These are phyloP conservation scores for Pyrus betulifolia DNA, from an alignment of 306 rosid genomes.

Conservation along the genomic window DNA sequence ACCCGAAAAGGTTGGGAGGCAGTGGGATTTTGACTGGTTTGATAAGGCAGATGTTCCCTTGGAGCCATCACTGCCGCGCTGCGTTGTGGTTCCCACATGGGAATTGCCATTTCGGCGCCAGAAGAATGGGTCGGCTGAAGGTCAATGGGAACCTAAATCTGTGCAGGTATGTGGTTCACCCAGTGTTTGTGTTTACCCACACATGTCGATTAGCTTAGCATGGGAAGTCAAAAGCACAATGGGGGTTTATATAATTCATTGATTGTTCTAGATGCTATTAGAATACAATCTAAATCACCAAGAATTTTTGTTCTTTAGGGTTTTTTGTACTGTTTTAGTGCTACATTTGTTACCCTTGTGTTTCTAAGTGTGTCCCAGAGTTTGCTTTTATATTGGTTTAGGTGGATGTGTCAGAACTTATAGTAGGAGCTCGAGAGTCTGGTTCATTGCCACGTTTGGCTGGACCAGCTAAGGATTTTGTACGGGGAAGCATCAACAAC, in stretches of 20 bases:
- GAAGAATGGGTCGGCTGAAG: conserved; percentile 33
- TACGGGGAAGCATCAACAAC: conserved; percentile 83
- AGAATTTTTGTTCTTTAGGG: neutral
- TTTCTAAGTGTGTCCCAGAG: conserved; percentile 8
- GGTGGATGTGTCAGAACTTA: conserved; percentile 82
- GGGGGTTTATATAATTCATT: neutral
- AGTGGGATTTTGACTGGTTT: conserved; percentile 99
- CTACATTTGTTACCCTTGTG: conserved; percentile 17
- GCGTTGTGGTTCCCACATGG: conserved; percentile 71
- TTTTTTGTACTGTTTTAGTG: conserved; percentile 16
- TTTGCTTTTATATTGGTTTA: conserved; percentile 41
- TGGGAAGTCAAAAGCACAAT: neutral
- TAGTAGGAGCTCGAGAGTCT: conserved; percentile 60
- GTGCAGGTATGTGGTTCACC: conserved; percentile 61
- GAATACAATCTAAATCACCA: neutral
- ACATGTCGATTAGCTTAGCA: conserved; percentile 11
- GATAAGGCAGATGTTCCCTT: conserved; percentile 71
- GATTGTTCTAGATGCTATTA: neutral
- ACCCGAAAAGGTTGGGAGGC: conserved; percentile 82
- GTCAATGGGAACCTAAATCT: conserved; percentile 74
- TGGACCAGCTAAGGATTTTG: conserved; percentile 62
- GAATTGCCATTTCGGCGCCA: conserved; percentile 75
- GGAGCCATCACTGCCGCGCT: conserved; percentile 77
- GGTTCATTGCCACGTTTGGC: conserved; percentile 68
- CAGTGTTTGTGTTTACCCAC: conserved; percentile 6